Evolutionary conservation across 331 rosid species (phyloP).

Genomic region (Acacia pycnantha): DNA sequence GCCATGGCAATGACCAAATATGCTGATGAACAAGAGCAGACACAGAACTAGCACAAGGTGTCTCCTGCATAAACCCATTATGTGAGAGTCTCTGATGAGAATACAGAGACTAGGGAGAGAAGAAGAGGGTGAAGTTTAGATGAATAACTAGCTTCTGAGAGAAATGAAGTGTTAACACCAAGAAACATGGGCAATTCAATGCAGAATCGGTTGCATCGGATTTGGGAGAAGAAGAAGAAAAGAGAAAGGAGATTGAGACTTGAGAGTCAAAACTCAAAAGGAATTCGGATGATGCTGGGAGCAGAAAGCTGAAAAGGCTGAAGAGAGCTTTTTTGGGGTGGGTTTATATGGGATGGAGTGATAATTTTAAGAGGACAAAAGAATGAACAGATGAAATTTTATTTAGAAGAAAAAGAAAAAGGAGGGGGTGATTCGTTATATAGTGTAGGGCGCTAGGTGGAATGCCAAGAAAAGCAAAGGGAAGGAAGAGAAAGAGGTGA

Average conservation of each 20-base stretch:
- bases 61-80: constrained; percentile 44
- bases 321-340: constrained; percentile 40
- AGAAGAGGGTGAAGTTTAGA: not conserved
- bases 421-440: not conserved
- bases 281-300: constrained; percentile 46
- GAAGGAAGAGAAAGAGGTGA: not conserved
- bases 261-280: constrained; percentile 31
- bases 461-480: constrained; percentile 10
- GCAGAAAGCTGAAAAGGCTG: constrained; percentile 63
- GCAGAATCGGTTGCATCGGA: constrained; percentile 28
- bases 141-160: constrained; percentile 24
- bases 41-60: constrained; percentile 31
- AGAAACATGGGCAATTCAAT: constrained; percentile 36
- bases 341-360: constrained; percentile 42
- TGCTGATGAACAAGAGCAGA: constrained; percentile 44
- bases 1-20: constrained; percentile 40
- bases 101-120: not conserved
- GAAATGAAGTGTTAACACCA: constrained; percentile 37
- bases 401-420: not conserved
- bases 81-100: not conserved
- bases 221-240: not conserved
- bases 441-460: not conserved
- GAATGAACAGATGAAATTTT: not conserved
- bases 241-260: constrained; percentile 11
- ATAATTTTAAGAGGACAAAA: constrained; percentile 28